A percentile compares a stretch with the other conserved stretches of the same genome.
These are phyloP conservation scores for Yamadazyma aaseri DNA, from an alignment of 1,139 yeast genomes.

Conservation along the genomic window DNA sequence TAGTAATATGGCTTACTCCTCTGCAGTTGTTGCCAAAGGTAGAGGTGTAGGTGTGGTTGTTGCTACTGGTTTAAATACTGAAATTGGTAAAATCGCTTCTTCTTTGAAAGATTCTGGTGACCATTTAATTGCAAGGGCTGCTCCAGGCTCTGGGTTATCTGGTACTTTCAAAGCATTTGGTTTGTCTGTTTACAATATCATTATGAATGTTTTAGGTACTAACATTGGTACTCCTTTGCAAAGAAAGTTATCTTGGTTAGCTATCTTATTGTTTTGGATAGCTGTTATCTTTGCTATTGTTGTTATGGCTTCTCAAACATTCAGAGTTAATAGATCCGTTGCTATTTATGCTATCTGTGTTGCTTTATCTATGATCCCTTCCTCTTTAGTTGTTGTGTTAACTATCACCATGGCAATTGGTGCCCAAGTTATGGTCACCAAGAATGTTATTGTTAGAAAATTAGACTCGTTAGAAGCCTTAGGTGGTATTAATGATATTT, in stretches of 20 bases:
- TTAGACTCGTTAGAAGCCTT: constrained; percentile 77
- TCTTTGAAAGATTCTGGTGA: constrained; percentile 41
- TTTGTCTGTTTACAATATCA: constrained; percentile 37
- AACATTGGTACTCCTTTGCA: constrained; percentile 73
- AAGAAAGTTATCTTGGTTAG: constrained; percentile 63
- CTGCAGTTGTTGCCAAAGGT: constrained; percentile 74
- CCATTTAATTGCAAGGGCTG: constrained; percentile 15
- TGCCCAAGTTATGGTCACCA: constrained; percentile 71
- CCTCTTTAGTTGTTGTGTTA: constrained; percentile 74
- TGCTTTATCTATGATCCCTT: constrained; percentile 82
- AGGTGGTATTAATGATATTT: constrained; percentile 78
- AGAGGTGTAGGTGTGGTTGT: constrained; percentile 70
- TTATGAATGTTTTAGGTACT: constrained; percentile 72
- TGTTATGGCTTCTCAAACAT: constrained; percentile 75
- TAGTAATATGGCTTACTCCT: constrained; percentile 68
- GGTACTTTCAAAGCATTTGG: constrained; percentile 29
- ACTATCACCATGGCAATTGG: constrained; percentile 91
- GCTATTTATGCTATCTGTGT: constrained; percentile 84
- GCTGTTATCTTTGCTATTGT: constrained; percentile 78
- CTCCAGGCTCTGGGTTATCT: constrained; percentile 21
- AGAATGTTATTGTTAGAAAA: constrained; percentile 74
- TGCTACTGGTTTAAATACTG: constrained; percentile 68
- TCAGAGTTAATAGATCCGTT: constrained; percentile 64
- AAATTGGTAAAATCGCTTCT: constrained; percentile 74
- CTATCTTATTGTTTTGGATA: constrained; percentile 62